phyloP scores from a whole-genome alignment of 2,329 filamentous ascomycete genomes.

The Pseudogymnoascus sp. region DNA sequence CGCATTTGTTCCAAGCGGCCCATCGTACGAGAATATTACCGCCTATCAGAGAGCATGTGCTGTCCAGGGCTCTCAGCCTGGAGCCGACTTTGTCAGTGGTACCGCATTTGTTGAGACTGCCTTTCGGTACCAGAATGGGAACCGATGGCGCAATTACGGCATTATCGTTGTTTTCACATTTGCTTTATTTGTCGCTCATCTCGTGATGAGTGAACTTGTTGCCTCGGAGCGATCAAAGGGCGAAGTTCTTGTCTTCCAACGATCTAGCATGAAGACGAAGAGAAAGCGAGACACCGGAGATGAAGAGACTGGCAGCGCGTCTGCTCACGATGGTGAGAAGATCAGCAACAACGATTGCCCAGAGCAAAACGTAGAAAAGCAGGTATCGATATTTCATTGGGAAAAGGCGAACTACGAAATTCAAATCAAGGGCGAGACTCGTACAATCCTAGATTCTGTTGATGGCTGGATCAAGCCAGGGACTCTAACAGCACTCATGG shows the following conservation, averaged over 20 bases:
- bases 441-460: conserved; percentile 67
- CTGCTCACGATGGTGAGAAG: conserved; percentile 1
- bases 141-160: conserved; percentile 54
- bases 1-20: conserved; percentile 44
- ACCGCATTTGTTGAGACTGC: conserved; percentile 46
- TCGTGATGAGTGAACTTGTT: conserved; percentile 35
- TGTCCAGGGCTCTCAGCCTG: conserved; percentile 44
- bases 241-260: conserved; percentile 40
- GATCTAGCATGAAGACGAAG: conserved; percentile 26
- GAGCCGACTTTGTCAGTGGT: conserved; percentile 42
- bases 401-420: conserved; percentile 63
- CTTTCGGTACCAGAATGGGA: conserved; percentile 43
- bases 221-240: conserved; percentile 40
- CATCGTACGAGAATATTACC: conserved; percentile 32
- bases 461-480: conserved; percentile 73
- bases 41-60: conserved; percentile 40
- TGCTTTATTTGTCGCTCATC: conserved; percentile 33
- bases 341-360: conserved; percentile 14
- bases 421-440: conserved; percentile 51
- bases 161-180: conserved; percentile 30
- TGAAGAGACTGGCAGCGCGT: conserved; percentile 7
- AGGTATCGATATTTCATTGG: conserved; percentile 67
- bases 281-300: conserved; percentile 1
- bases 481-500: conserved; percentile 59
- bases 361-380: conserved; percentile 13